A percentile compares a stretch with the other conserved stretches of the same genome.
phyloP scores from a whole-genome alignment of 2,329 filamentous ascomycete species.

The Basipetospora sp. region DNA sequence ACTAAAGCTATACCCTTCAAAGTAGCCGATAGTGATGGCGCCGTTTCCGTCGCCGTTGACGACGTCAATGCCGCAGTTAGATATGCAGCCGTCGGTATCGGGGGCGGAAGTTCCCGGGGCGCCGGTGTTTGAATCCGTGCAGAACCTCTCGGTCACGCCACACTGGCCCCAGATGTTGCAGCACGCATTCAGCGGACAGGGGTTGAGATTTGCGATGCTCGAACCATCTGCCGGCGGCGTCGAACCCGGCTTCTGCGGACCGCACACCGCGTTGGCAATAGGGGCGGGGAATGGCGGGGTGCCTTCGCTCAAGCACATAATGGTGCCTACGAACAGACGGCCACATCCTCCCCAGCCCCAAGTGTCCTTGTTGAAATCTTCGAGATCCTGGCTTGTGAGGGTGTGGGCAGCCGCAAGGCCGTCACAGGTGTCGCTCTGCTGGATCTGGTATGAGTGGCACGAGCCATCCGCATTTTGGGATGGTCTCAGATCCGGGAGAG shows the following conservation, averaged over 20 bases:
- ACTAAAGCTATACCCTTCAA: conserved; percentile 17
- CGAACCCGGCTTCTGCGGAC: conserved; percentile 28
- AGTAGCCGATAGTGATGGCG: conserved; percentile 17
- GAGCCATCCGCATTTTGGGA: conserved; percentile 15
- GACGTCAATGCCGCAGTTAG: conserved; percentile 20
- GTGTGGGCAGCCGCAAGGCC: conserved; percentile 18
- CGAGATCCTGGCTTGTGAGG: conserved; percentile 23
- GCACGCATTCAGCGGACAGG: conserved; percentile 29
- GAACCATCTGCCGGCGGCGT: conserved; percentile 16
- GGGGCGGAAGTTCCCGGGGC: conserved; percentile 4
- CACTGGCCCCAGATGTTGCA: conserved; percentile 25
- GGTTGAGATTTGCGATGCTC: conserved; percentile 25
- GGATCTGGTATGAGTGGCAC: conserved; percentile 22
- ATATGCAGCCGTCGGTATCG: conserved; percentile 15
- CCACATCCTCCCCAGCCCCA: conserved; percentile 24
- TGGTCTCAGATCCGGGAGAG: conserved; percentile 10
- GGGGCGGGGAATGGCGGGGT: conserved; percentile 19
- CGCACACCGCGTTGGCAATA: conserved; percentile 21
- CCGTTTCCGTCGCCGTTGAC: conserved; percentile 13
- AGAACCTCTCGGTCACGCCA: conserved; percentile 29
- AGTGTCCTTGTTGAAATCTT: conserved; percentile 21
- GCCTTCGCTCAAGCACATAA: conserved; percentile 22
- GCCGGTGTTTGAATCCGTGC: conserved; percentile 14
- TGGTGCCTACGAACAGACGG: conserved; percentile 12
- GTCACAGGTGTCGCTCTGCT: conserved; percentile 20